A percentile compares a stretch with the other conserved stretches of the same genome.
phyloP scores from a whole-genome alignment of 495 filamentous ascomycete genomes.

The Xylaria bambusicola region DNA sequence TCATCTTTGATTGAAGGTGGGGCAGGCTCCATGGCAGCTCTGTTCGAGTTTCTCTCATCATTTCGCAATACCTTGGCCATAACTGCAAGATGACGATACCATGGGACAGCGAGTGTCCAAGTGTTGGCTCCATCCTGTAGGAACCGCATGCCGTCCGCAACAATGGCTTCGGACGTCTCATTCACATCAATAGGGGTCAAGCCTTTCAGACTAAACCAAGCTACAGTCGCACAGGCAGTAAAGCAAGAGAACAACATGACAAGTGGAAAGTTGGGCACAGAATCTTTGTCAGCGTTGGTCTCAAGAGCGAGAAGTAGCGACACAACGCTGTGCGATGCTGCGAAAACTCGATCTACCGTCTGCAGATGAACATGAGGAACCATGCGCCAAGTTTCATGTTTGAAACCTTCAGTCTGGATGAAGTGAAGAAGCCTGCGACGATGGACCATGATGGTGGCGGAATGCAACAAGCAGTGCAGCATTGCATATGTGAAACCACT shows the following conservation, averaged over 20 bases:
- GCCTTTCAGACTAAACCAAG: conserved; percentile 52
- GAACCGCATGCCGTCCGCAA: conserved; percentile 49
- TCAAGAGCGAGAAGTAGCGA: conserved; percentile 48
- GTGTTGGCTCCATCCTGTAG: conserved; percentile 50
- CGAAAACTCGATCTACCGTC: conserved; percentile 49
- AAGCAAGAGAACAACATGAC: conserved; percentile 57
- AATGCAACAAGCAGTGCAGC: conserved; percentile 53
- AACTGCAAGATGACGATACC: conserved; percentile 51
- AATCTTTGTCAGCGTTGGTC: conserved; percentile 50
- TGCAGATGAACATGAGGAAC: conserved; percentile 39
- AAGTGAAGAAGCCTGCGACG: conserved; percentile 53
- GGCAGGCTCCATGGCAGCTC: conserved; percentile 26
- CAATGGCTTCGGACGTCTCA: conserved; percentile 49
- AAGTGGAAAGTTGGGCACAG: conserved; percentile 50
- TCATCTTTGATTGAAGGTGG: conserved; percentile 50
- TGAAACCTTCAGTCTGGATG: conserved; percentile 48
- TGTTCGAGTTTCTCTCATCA: conserved; percentile 31
- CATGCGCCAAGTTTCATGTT: conserved; percentile 46
- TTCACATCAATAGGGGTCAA: conserved; percentile 47
- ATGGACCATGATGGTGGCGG: conserved; percentile 53
- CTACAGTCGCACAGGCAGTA: conserved; percentile 52
- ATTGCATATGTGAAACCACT: conserved; percentile 54
- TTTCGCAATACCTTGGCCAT: conserved; percentile 53
- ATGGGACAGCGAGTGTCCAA: conserved; percentile 52
- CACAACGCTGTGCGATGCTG: conserved; percentile 52